Percentiles rank a stretch among this genome's conserved stretches.
phyloP scores from a whole-genome alignment of 768 basidiomycete genomes.

The Tephrocybe sp. region DNA sequence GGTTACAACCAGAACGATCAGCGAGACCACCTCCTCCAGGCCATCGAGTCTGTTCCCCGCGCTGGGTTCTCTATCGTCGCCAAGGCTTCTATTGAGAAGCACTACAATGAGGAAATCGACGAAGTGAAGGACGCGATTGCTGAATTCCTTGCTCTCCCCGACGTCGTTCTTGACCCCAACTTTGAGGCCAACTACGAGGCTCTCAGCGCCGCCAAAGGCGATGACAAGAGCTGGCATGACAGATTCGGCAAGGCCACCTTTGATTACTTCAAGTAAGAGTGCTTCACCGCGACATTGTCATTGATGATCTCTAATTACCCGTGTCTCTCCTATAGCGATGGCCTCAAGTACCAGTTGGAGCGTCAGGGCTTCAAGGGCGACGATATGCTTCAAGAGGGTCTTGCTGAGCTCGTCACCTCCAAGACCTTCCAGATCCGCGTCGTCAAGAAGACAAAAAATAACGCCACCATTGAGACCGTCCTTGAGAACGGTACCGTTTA shows the following conservation, averaged over 20 bases:
- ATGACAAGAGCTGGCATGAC: constrained; percentile 26
- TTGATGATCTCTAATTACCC: neutral
- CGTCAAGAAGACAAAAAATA: constrained; percentile 28
- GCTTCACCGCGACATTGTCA: neutral
- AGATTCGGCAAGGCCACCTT: constrained; percentile 25
- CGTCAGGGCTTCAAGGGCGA: constrained; percentile 35
- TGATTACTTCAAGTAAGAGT: constrained; percentile 27
- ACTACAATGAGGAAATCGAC: constrained; percentile 29
- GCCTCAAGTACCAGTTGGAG: constrained; percentile 29
- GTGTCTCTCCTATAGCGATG: constrained; percentile 21
- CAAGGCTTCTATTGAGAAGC: constrained; percentile 30
- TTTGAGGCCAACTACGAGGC: constrained; percentile 32
- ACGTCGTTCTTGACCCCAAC: constrained; percentile 36
- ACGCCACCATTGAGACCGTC: constrained; percentile 27
- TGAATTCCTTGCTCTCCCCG: constrained; percentile 25
- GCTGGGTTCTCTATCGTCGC: too few species aligned
- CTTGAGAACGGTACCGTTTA: constrained; percentile 35
- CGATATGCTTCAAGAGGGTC: constrained; percentile 40
- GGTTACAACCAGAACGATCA: constrained; percentile 27
- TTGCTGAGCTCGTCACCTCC: constrained; percentile 31
- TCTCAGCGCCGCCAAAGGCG: constrained; percentile 21
- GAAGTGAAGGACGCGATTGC: constrained; percentile 27
- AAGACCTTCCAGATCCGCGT: constrained; percentile 38
- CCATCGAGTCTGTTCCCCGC: constrained; percentile 32
- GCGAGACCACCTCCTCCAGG: constrained; percentile 25